Evolutionary conservation across 768 basidiomycete species (phyloP).

Genomic region (Suillus fuscotomentosus): DNA sequence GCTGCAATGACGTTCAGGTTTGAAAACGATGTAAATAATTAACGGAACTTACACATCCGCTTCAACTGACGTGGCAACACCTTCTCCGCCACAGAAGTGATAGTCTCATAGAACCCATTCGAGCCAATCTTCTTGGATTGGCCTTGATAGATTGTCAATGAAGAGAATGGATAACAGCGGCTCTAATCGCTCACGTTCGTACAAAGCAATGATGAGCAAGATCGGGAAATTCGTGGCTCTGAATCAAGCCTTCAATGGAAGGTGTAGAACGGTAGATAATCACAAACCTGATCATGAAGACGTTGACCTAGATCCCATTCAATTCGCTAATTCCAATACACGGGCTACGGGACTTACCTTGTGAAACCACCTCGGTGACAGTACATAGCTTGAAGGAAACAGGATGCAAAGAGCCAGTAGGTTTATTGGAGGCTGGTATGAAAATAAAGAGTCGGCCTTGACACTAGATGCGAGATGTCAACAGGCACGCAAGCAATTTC

Average conservation of each 20-base stretch:
- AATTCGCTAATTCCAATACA: slow-evolving; percentile 13
- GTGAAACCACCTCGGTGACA: slow-evolving; percentile 97
- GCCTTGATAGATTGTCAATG: slow-evolving; percentile 16
- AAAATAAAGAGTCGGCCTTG: slow-evolving; percentile 89
- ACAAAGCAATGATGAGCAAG: slow-evolving; percentile 74
- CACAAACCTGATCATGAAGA: slow-evolving; percentile 76
- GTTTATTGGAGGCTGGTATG: slow-evolving; percentile 93
- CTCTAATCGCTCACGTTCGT: slow-evolving; percentile 55
- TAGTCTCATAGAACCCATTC: slow-evolving; percentile 68
- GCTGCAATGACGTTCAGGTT: slow-evolving; percentile 38
- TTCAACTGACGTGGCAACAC: slow-evolving; percentile 74
- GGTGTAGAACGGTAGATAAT: background rate
- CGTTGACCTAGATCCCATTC: slow-evolving; percentile 60
- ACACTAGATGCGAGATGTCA: slow-evolving; percentile 45
- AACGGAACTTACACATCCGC: slow-evolving; percentile 57
- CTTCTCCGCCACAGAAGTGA: slow-evolving; percentile 64
- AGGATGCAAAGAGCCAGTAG: slow-evolving; percentile 83
- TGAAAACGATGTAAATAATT: background rate
- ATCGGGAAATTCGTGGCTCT: slow-evolving; percentile 85
- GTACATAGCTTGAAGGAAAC: slow-evolving; percentile 80
- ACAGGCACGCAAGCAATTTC: slow-evolving; percentile 3
- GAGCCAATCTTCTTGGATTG: slow-evolving; percentile 71
- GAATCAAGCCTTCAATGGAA: background rate
- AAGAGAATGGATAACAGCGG: background rate
- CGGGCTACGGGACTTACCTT: slow-evolving; percentile 52